Base-by-base conservation (phyloP, 495 filamentous ascomycete genomes). In the Aspergillus carlsbadensis region DNA sequence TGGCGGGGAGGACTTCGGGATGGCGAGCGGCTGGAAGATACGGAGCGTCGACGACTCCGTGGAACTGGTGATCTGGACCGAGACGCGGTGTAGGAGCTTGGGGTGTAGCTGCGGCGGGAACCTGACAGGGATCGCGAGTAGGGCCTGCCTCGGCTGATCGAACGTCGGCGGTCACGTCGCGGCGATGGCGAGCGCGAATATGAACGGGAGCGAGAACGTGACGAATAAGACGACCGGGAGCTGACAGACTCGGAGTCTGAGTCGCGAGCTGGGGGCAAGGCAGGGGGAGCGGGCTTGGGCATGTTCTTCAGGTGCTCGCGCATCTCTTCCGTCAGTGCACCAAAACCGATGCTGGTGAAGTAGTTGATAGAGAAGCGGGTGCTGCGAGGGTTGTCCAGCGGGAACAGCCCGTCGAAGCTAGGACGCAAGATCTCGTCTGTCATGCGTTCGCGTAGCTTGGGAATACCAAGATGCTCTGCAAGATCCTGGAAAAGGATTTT, bases 301-400 rank as follows among this genome's bases (percentile, higher is more conserved):
- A 88, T 82, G 65, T 91, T 96, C 67, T 91, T 89, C 52, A 98
- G 76, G 66, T 84, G 85, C 61, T 91, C 90, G 62, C 94, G 85
- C 93, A 98, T 96, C 60, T 91, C 89, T 60, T 98, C 95, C 11
- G 94, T 99, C 60, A 99, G 74, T 29, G 80, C 84, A 70, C 94
- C 94, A 87, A 99, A 92, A 56, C 91, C 91, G 68, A 99, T 93
- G 61, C 89, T 91, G 7, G 94, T 99, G 71, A 98, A 98, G 75
- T 96, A 99, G 70, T 99, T 99, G 84, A 98, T 95, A 17, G 93
- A 90, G 78, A 99, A 99, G 40, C 94, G 86, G 13, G 90, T 93
- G 70, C 96, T 91, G 54, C 88, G 84, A 7, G 90, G 84, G 64
- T 93, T 90, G 65, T 97, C 91, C 35, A 66, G 65, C 0, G 94